Conservation (phyloP, 2,329 filamentous ascomycete species). For the Curvularia spicifera region DNA sequence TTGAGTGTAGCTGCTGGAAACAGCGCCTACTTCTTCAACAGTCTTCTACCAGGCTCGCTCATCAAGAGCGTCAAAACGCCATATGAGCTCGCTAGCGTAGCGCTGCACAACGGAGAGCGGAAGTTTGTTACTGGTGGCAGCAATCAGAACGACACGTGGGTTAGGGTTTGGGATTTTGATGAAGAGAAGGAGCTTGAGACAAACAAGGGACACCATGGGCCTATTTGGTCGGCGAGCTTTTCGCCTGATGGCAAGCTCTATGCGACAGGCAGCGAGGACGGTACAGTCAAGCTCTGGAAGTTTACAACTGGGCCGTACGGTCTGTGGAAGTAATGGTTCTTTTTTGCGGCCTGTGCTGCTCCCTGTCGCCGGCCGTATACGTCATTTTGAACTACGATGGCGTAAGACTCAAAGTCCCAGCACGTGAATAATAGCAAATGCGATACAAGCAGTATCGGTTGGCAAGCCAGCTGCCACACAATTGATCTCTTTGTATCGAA, state of each 20-base stretch:
- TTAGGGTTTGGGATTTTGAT: conserved; percentile 90
- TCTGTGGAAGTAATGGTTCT: conserved; percentile 62
- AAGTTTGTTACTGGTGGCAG: conserved; percentile 90
- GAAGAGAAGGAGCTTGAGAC: conserved; percentile 84
- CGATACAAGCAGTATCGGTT: conserved; percentile 1
- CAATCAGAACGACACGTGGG: conserved; percentile 82
- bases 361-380: not conserved
- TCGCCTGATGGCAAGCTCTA: conserved; percentile 96
- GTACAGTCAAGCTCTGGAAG: conserved; percentile 92
- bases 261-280: conserved; percentile 94
- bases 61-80: conserved; percentile 81
- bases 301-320: conserved; percentile 69
- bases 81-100: conserved; percentile 90
- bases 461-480: not conserved
- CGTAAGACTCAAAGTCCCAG: not conserved
- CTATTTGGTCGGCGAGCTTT: conserved; percentile 95
- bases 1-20: conserved; percentile 94
- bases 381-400: not conserved
- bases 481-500: not conserved
- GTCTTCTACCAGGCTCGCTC: conserved; percentile 68
- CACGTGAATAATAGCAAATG: conserved; percentile 8
- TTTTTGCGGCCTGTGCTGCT: not conserved
- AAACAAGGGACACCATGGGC: conserved; percentile 95
- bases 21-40: conserved; percentile 90
- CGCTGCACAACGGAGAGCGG: conserved; percentile 78